Base-by-base conservation (phyloP, 352 stramenopile genomes). In the Globisporangium heterothallicum region DNA sequence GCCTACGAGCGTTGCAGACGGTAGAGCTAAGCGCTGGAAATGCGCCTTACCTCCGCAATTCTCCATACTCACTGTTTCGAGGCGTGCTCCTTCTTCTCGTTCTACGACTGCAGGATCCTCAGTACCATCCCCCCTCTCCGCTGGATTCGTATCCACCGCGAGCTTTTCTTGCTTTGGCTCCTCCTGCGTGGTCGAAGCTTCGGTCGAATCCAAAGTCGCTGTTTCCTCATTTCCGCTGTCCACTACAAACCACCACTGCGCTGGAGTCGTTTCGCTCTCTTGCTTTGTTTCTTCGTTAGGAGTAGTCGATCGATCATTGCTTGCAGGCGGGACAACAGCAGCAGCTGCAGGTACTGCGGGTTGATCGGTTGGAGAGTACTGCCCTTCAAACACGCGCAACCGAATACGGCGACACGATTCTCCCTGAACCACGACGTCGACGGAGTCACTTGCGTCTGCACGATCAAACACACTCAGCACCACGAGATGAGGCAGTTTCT, bases 331-430 rank as follows among this genome's bases (percentile, higher is more conserved):
- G 4, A 10, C 16, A 35, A 14, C 1, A 16, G 21, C 42, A 12
- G 18, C n/a, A 27, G 25, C 21, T 22, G 22, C 25, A 21, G 10
- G 13, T 51, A 18, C n/a, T 42, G 22, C 14, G 8, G 6, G 16
- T 52, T 4, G 21, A 45, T 12, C 25, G 32, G 6, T 13, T 14
- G 5, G 4, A 26, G 16, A 12, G 53, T 29, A 44, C 3, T 50
- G 24, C 2, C 67, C 72, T 59, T 80, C 58, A 45, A 78, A 80
- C 6, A 84, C 51, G 4, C 63, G 61, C 10, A 84, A 21, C 12
- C 62, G 60, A 29, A 84, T 40, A 2, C 27, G 58, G 18, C 72
- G 63, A 26, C 55, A 44, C 8, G 59, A 71, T 43, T 86, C 75
- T 12, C 70, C 70, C 10, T 19, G 7, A n/a, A n/a, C n/a, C 0